Evolutionary conservation across 148 eudicot genomes (phyloP).

Genomic region (Rhododendron williamsianum): DNA sequence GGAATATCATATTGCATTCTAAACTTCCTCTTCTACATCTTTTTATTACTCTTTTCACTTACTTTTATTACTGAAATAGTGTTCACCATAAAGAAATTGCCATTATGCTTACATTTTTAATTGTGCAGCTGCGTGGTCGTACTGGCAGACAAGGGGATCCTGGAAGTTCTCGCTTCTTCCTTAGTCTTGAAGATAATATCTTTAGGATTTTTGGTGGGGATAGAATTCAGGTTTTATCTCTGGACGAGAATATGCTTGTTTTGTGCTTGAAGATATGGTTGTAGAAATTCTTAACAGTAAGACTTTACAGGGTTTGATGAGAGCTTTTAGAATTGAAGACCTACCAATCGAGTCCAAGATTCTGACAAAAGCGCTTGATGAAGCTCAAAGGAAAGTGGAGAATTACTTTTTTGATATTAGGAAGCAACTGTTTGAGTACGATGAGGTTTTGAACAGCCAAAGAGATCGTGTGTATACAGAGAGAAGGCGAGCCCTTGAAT

Average conservation of each 20-base stretch:
- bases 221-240: conserved; percentile 70
- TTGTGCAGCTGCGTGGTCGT: conserved; percentile 86
- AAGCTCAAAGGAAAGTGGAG: conserved; percentile 99
- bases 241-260: neutral
- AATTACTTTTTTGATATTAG: conserved; percentile 96
- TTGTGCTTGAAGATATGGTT: neutral
- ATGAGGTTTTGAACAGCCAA: conserved; percentile 98
- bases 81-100: neutral
- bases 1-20: neutral
- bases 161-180: conserved; percentile 98
- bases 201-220: conserved; percentile 99
- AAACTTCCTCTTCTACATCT: neutral
- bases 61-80: neutral
- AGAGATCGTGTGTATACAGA: conserved; percentile 95
- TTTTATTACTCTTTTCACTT: neutral
- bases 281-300: conserved; percentile 15
- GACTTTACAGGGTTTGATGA: conserved; percentile 82
- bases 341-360: conserved; percentile 97
- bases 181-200: conserved; percentile 98
- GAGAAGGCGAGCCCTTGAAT: conserved; percentile 93
- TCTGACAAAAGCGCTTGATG: conserved; percentile 96
- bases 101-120: conserved; percentile 6
- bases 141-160: conserved; percentile 99
- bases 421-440: conserved; percentile 91
- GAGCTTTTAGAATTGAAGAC: conserved; percentile 97